Conservation (phyloP, 2,329 filamentous ascomycete genomes). For the Clonostachys solani region DNA sequence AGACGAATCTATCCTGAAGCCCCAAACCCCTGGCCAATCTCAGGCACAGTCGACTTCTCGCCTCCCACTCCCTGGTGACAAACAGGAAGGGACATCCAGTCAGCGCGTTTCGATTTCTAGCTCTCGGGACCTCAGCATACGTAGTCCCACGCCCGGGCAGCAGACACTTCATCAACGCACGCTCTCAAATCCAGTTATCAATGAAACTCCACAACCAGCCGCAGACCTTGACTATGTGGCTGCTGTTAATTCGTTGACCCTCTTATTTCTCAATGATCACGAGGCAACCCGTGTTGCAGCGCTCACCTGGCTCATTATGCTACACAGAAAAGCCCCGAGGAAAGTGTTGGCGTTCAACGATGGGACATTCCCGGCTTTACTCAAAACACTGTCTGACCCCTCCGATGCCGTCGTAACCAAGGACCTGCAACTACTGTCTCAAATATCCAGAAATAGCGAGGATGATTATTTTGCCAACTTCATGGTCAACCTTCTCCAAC, state of each 20-base stretch:
- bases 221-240: slow-evolving; percentile 92
- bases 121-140: slow-evolving; percentile 46
- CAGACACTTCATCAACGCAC: not conserved
- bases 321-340: slow-evolving; percentile 89
- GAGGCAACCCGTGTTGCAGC: slow-evolving; percentile 93
- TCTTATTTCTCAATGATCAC: slow-evolving; percentile 94
- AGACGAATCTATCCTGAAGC: slow-evolving; percentile 50
- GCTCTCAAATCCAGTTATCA: slow-evolving; percentile 11
- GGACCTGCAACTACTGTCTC: slow-evolving; percentile 87
- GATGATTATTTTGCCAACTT: slow-evolving; percentile 98
- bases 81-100: slow-evolving; percentile 40
- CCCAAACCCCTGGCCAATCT: slow-evolving; percentile 8
- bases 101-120: slow-evolving; percentile 48
- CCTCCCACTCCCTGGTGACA: slow-evolving; percentile 36
- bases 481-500: slow-evolving; percentile 92
- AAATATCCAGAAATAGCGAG: slow-evolving; percentile 94
- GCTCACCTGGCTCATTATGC: slow-evolving; percentile 94
- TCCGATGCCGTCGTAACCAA: slow-evolving; percentile 94
- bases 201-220: slow-evolving; percentile 27
- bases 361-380: slow-evolving; percentile 89
- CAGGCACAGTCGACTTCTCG: slow-evolving; percentile 29
- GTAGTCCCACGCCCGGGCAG: slow-evolving; percentile 42
- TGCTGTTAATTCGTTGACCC: slow-evolving; percentile 85
- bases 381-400: slow-evolving; percentile 94
- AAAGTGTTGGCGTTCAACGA: slow-evolving; percentile 96